These are phyloP conservation scores for Papilionanthe hybrid DNA, from an alignment of 116 monocot genomes.

Conservation along the genomic window DNA sequence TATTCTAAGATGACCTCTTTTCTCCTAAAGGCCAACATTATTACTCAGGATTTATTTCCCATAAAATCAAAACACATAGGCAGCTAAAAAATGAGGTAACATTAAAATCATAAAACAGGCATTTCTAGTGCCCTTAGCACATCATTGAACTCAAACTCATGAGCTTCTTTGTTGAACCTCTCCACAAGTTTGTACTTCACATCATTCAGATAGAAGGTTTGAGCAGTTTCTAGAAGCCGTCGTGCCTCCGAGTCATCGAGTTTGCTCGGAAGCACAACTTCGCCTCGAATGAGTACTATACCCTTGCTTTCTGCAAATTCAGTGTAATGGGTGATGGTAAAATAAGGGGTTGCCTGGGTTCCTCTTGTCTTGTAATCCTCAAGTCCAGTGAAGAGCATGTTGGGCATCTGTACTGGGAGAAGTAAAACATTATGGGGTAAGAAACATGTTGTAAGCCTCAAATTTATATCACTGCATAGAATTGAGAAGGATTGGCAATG, in stretches of 20 bases:
- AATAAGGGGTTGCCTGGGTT: conserved; percentile 85
- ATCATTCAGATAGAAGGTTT: conserved; percentile 86
- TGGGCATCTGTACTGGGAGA: conserved; percentile 76
- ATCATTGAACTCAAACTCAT: conserved; percentile 92
- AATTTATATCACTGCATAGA: background rate
- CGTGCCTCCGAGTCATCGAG: conserved; percentile 68
- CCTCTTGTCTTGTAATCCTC: conserved; percentile 97
- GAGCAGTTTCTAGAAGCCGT: conserved; percentile 72
- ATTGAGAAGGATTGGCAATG: background rate
- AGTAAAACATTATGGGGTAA: background rate
- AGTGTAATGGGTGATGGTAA: conserved; percentile 70
- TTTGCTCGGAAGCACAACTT: conserved; percentile 88
- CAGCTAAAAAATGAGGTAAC: no score
- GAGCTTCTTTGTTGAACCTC: conserved; percentile 85
- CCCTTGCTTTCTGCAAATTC: conserved; percentile 87
- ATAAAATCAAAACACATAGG: no score
- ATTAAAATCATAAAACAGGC: conserved; percentile 31
- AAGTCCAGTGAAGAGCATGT: conserved; percentile 81
- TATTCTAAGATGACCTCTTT: no score
- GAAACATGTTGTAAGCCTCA: background rate
- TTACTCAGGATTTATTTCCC: no score
- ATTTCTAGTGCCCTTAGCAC: conserved; percentile 87
- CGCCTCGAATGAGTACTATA: conserved; percentile 74
- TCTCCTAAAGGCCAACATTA: no score
- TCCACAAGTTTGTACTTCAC: conserved; percentile 73